These are phyloP conservation scores for Stagonosporopsis vannaccii DNA, from an alignment of 2,329 filamentous ascomycete species.

Conservation along the genomic window DNA sequence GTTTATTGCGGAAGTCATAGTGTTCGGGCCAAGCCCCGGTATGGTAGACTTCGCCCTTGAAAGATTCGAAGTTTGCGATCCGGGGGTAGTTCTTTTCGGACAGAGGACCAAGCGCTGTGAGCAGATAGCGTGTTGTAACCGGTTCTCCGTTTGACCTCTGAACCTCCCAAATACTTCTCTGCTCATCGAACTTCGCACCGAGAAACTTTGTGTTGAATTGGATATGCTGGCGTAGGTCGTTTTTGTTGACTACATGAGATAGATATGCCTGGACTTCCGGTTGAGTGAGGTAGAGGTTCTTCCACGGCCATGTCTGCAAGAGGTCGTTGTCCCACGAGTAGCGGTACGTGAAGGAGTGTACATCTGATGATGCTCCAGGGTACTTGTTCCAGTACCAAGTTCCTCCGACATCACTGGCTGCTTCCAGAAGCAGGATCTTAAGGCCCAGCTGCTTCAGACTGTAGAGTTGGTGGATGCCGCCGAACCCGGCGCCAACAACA, in stretches of 20 bases:
- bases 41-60: constrained; percentile 29
- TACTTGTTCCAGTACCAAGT: neutral
- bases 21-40: constrained; percentile 46
- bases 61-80: neutral
- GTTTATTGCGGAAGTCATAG: constrained; percentile 34
- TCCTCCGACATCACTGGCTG: neutral
- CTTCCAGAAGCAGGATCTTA: neutral
- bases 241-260: neutral
- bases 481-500: neutral
- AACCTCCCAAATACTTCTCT: neutral
- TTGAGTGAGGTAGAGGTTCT: neutral
- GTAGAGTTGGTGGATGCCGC: neutral
- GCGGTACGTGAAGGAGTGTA: constrained; percentile 2
- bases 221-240: neutral
- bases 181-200: neutral
- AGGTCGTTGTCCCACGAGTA: constrained; percentile 2
- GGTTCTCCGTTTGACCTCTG: neutral
- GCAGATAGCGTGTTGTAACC: neutral
- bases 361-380: constrained; percentile 11
- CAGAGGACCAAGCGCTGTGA: neutral
- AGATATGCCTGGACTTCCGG: constrained; percentile 1
- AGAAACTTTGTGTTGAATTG: neutral
- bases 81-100: neutral
- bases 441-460: neutral
- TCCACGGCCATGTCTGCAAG: constrained; percentile 1